Percentiles rank a stretch among this genome's conserved stretches.
Evolutionary conservation across 306 rosid genomes (phyloP).

Genomic region (Lathyrus aphaca): DNA sequence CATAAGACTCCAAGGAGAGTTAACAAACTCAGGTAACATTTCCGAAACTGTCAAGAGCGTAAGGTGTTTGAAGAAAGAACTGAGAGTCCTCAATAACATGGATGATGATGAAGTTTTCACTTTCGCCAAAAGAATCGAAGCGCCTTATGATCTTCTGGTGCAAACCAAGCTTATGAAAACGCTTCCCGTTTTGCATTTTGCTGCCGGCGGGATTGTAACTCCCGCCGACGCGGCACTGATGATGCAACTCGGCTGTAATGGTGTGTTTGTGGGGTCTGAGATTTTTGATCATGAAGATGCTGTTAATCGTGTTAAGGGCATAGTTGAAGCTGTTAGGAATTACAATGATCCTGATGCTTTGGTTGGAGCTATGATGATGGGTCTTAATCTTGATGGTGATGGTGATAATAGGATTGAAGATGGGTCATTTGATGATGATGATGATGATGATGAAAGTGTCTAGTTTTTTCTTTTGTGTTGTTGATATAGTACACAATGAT

Average conservation of each 20-base stretch:
- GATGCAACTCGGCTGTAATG: conserved; percentile 92
- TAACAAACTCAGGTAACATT: conserved; percentile 52
- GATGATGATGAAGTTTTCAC: conserved; percentile 77
- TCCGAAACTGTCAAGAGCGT: conserved; percentile 49
- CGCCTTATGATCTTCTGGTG: conserved; percentile 75
- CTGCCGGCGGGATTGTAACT: conserved; percentile 78
- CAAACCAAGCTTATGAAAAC: conserved; percentile 67
- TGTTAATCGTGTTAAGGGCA: conserved; percentile 59
- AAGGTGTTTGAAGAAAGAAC: conserved; percentile 63
- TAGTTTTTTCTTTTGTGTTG: not conserved
- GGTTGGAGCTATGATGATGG: conserved; percentile 51
- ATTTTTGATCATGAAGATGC: conserved; percentile 57
- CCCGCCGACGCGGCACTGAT: conserved; percentile 85
- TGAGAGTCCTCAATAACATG: conserved; percentile 65
- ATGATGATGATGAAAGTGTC: conserved; percentile 17
- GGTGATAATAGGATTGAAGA: conserved; percentile 48
- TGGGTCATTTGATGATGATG: conserved; percentile 35
- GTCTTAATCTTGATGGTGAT: conserved; percentile 48
- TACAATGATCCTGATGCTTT: conserved; percentile 65
- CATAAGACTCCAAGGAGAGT: conserved; percentile 69
- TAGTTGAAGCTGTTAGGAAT: conserved; percentile 62
- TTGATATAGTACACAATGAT: not conserved
- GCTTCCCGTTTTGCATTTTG: conserved; percentile 70
- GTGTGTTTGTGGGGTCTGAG: conserved; percentile 65
- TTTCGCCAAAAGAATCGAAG: conserved; percentile 62